Evolutionary conservation across 2,329 filamentous ascomycete species (phyloP), one percentile per base, ranked within the genome.

Genomic region (Lecanicillium sp.): DNA sequence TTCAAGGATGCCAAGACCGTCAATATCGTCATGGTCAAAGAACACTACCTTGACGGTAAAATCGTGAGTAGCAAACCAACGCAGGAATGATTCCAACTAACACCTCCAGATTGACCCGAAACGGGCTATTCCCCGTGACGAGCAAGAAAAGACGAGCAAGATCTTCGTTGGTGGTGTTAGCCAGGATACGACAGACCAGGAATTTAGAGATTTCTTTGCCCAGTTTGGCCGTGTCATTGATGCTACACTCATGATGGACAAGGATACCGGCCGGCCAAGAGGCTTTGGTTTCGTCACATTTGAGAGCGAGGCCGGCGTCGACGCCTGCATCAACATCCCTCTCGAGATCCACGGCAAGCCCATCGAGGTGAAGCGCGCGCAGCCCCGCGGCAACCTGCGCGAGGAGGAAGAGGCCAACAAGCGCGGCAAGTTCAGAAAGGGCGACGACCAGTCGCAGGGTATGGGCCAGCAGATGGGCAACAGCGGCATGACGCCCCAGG

Each of bases 1-100:
- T 98, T 98, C 75, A 94, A 88, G 64, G 93, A 98, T 62, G 86
- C 93, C 40, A 95, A 95, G 72, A 95, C 89, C 4, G 93, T 98
- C 56, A 98, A 98, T 65, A 95, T 90, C 56, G 93, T 98, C 55
- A 98, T 98, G 93, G 93, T 98, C 54, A 98, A 98, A 70, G 93
- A 98, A 65, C 93, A 98, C 67, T 95, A 91, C 59, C 78, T 98
- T 19, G 93, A 98, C 64, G 93, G 93, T 53, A 98, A 98, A 69
- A 96, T 98, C 67, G 93, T 97, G 78, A 74, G n/a, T n/a, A n/a
- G n/a, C n/a, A n/a, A n/a, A n/a, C n/a, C n/a, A n/a, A n/a, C n/a
- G n/a, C n/a, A 4, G 5, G 3, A 1, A 33, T 10, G 15, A 5
- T 40, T 47, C 58, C 68, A 50, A 67, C 48, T 17, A 3, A 1